These are phyloP conservation scores for Gossypium arboreum DNA, from an alignment of 345 rosid species.

Conservation along the genomic window DNA sequence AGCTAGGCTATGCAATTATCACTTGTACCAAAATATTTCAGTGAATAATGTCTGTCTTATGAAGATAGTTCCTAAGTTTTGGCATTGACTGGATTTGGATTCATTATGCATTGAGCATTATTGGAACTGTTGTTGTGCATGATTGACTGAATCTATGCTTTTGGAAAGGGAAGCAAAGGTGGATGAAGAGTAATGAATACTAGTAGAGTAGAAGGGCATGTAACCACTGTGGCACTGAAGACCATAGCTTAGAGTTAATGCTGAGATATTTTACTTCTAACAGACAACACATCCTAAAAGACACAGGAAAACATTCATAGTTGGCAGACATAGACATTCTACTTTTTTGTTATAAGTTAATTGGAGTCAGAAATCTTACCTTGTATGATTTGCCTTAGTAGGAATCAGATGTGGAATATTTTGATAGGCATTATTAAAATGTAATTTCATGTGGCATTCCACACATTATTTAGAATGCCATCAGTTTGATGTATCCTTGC, in stretches of 20 bases:
- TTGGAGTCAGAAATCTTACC: background rate
- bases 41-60: background rate
- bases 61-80: background rate
- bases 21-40: background rate
- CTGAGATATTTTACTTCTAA: background rate
- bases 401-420: background rate
- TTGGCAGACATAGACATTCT: background rate
- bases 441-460: slow-evolving; percentile 1
- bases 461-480: slow-evolving; percentile 1
- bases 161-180: background rate
- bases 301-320: background rate
- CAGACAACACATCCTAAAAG: background rate
- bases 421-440: background rate
- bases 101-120: background rate
- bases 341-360: background rate
- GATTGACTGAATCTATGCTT: background rate
- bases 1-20: background rate
- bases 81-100: background rate
- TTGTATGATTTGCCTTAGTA: slow-evolving; percentile 1
- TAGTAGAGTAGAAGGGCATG: background rate
- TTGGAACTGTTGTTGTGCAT: background rate
- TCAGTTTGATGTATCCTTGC: slow-evolving; percentile 13
- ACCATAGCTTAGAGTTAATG: background rate
- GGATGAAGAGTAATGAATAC: slow-evolving; percentile 6
- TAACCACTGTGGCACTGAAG: background rate